Percentiles rank a stretch among this genome's conserved stretches.
Evolutionary conservation across 495 filamentous ascomycete species (phyloP).

Genomic region (Peziza echinospora): DNA sequence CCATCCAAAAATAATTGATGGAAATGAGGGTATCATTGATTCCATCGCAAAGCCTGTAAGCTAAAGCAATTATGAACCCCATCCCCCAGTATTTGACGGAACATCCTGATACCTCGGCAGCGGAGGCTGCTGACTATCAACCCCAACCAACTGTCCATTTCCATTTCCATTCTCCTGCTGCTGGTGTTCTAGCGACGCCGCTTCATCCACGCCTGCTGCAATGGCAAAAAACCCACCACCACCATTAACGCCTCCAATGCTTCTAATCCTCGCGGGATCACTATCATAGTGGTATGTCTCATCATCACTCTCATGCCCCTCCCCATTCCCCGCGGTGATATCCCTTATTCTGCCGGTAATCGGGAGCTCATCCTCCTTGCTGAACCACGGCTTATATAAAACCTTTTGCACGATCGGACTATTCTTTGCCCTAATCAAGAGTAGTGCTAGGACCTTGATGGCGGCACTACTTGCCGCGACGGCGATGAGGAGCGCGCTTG

Average conservation of each 20-base stretch:
- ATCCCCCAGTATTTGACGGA: too few relatives aligned
- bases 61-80: too few relatives aligned
- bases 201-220: not conserved
- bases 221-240: not conserved
- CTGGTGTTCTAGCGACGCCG: not conserved
- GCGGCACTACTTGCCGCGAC: not conserved
- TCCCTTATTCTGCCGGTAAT: not conserved
- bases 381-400: not conserved
- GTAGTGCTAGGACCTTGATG: not conserved
- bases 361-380: not conserved
- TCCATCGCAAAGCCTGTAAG: too few relatives aligned
- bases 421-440: not conserved
- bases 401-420: not conserved
- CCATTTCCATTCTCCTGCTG: not conserved
- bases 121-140: too few relatives aligned
- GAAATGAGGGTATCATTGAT: too few relatives aligned
- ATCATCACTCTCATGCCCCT: not conserved
- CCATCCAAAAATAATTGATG: too few relatives aligned
- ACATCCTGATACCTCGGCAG: too few relatives aligned
- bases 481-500: not conserved
- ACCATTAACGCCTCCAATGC: not conserved
- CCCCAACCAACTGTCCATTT: not conserved
- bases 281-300: not conserved
- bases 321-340: not conserved
- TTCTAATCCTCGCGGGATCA: not conserved